These are phyloP conservation scores for Colletotrichum tropicale DNA, from an alignment of 2,329 filamentous ascomycete species.

Conservation along the genomic window DNA sequence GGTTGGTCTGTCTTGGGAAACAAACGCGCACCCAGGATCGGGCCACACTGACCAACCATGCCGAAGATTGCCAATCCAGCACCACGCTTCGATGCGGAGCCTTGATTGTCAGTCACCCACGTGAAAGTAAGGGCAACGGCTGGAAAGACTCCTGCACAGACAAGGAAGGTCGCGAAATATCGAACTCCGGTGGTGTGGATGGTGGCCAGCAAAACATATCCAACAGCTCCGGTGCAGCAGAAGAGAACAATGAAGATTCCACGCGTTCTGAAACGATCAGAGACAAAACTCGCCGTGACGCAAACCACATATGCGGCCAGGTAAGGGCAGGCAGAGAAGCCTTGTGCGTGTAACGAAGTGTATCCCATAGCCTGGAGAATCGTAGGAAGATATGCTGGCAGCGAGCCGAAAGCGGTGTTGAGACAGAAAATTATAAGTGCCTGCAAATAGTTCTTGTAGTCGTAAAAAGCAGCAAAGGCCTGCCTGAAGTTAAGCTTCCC, in stretches of 20 bases:
- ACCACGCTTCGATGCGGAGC: conserved; percentile 68
- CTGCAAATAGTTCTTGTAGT: conserved; percentile 54
- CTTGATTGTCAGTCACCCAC: conserved; percentile 75
- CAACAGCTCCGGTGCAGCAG: conserved; percentile 61
- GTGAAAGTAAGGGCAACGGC: conserved; percentile 72
- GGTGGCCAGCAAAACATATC: conserved; percentile 69
- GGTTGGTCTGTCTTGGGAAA: conserved; percentile 53
- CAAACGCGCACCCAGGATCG: conserved; percentile 66
- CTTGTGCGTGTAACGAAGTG: conserved; percentile 69
- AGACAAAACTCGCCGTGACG: conserved; percentile 64
- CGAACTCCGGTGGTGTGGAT: conserved; percentile 46
- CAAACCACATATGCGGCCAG: conserved; percentile 70
- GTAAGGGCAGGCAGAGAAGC: conserved; percentile 74
- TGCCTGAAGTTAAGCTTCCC: conserved; percentile 49
- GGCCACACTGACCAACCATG: conserved; percentile 63
- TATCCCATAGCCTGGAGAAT: conserved; percentile 73
- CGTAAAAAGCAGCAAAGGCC: conserved; percentile 48
- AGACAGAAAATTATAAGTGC: conserved; percentile 46
- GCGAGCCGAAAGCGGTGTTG: conserved; percentile 36
- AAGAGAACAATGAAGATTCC: conserved; percentile 62
- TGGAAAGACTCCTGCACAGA: conserved; percentile 59
- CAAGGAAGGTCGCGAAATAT: conserved; percentile 53
- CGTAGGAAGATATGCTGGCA: conserved; percentile 69
- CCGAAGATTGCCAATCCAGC: conserved; percentile 68
- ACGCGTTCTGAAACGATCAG: conserved; percentile 69